Percentiles rank a stretch among this genome's conserved stretches.
phyloP scores from a whole-genome alignment of 1,139 yeast genomes.

The Neolecta irregularis region DNA sequence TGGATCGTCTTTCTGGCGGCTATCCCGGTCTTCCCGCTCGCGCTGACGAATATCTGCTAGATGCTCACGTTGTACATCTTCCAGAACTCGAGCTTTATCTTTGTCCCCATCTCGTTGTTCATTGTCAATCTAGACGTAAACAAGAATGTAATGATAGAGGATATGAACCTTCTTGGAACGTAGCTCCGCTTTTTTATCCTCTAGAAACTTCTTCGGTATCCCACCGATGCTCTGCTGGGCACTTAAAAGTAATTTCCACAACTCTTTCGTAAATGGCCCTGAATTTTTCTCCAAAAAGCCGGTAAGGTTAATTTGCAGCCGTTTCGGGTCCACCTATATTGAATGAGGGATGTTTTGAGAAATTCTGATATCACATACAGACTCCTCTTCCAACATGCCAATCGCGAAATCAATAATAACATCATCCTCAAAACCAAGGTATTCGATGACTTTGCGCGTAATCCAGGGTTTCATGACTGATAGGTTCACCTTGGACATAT shows the following conservation, averaged over 20 bases:
- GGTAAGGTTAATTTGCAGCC: slow-evolving; percentile 16
- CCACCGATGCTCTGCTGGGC: slow-evolving; percentile 20
- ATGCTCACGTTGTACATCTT: too few species aligned
- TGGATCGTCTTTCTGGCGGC: too few species aligned
- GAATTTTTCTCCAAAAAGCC: slow-evolving; percentile 19
- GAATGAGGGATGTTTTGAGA: too few species aligned
- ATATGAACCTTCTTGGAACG: slow-evolving; percentile 1
- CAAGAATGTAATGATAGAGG: too few species aligned
- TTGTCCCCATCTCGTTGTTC: too few species aligned
- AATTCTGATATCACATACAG: slow-evolving; percentile 6
- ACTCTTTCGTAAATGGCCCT: slow-evolving; percentile 16
- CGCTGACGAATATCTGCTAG: too few species aligned
- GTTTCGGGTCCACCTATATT: slow-evolving; percentile 15
- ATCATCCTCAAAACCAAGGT: slow-evolving; percentile 15
- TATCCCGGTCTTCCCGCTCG: too few species aligned
- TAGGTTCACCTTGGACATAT: slow-evolving; percentile 14
- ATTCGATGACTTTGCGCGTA: slow-evolving; percentile 11
- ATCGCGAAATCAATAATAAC: slow-evolving; percentile 14
- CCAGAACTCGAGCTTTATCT: too few species aligned
- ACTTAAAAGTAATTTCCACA: slow-evolving; percentile 19
- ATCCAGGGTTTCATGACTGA: slow-evolving; percentile 17
- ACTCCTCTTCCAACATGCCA: slow-evolving; percentile 12
- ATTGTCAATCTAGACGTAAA: too few species aligned
- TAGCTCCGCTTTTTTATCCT: slow-evolving; percentile 17
- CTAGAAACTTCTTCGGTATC: slow-evolving; percentile 18